These are phyloP conservation scores for Fusarium xylarioides DNA, from an alignment of 2,329 filamentous ascomycete species.

Conservation along the genomic window DNA sequence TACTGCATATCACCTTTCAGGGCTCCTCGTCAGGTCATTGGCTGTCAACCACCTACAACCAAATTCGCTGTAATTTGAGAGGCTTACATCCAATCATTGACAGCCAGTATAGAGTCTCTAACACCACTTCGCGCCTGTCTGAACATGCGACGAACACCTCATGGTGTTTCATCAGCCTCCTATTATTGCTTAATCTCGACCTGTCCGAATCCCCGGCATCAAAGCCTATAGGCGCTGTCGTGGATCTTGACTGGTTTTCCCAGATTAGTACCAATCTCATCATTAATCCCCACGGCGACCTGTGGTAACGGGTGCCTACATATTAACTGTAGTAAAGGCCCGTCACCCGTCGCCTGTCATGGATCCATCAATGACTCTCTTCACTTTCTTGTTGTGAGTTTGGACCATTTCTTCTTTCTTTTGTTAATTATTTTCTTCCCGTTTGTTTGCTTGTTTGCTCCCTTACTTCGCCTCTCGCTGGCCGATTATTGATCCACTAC, in stretches of 20 bases:
- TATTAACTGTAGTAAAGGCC: slow-evolving; percentile 36
- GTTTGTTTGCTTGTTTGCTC: slow-evolving; percentile 22
- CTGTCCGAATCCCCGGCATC: slow-evolving; percentile 17
- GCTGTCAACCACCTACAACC: slow-evolving; percentile 5
- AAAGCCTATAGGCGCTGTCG: slow-evolving; percentile 38
- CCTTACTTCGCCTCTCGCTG: slow-evolving; percentile 34
- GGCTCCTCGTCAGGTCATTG: slow-evolving; percentile 29
- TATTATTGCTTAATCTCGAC: slow-evolving; percentile 33
- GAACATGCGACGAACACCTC: slow-evolving; percentile 38
- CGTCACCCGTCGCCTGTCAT: slow-evolving; percentile 48
- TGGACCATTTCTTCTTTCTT: slow-evolving; percentile 39
- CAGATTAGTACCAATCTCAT: slow-evolving; percentile 22
- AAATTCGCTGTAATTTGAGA: slow-evolving; percentile 31
- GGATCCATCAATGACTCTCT: slow-evolving; percentile 71
- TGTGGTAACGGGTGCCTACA: slow-evolving; percentile 33
- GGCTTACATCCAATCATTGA: slow-evolving; percentile 28
- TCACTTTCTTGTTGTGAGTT: slow-evolving; percentile 75
- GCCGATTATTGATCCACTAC: slow-evolving; percentile 27
- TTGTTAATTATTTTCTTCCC: slow-evolving; percentile 5
- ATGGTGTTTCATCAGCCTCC: slow-evolving; percentile 40
- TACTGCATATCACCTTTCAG: slow-evolving; percentile 23
- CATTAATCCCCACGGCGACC: slow-evolving; percentile 16
- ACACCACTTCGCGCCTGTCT: slow-evolving; percentile 34
- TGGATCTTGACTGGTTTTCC: slow-evolving; percentile 34
- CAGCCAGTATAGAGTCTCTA: slow-evolving; percentile 22